Evolutionary conservation across 345 rosid species (phyloP), one percentile per base, ranked within the genome.

Genomic region (Gynandropsis gynandra): DNA sequence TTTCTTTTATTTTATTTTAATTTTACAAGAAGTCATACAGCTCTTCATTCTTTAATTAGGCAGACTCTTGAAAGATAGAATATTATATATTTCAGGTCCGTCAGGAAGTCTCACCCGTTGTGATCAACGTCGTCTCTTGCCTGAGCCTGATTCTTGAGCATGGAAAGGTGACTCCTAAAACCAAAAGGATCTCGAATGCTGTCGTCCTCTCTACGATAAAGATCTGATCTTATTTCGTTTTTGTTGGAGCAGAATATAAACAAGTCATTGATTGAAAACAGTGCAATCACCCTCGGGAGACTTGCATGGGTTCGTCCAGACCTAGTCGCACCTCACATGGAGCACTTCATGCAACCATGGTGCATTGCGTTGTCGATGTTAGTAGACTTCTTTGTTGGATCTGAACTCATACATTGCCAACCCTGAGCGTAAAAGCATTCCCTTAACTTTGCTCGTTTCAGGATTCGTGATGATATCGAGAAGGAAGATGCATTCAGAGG

Each of bases 401-500:
- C 27, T 43, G 11, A n/a, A 35, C 43, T 48, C 42, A 20, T 14
- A 37, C 35, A 24, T 29, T 46, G 18, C 7, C 46, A 59, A 42
- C 17, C 41, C 21, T 53, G 21, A 31, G 43, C 27, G 1, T 1
- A 12, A 4, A 15, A 59, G 17, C 16, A 66, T 16, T 13, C 14
- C 42, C 57, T 62, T 39, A 48, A 5, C 40, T 38, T 17, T 59
- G 45, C 42, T 16, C 37, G 17, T 59, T 65, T 57, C 76, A 92
- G 99, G 80, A 85, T 87, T 62, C 95, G 87, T 17, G 99, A 92
- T 78, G 99, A 88, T 66, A 65, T 78, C 62, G 99, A 92, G 73
- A 92, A 92, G 71, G 99, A 92, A 64, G 99, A 92, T 76, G 95
- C 99, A 10, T 92, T 92, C 67, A 74, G 81, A 46, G 99, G 99